Conservation (phyloP, 768 basidiomycete species). For the Phanerochaete carnosa region DNA sequence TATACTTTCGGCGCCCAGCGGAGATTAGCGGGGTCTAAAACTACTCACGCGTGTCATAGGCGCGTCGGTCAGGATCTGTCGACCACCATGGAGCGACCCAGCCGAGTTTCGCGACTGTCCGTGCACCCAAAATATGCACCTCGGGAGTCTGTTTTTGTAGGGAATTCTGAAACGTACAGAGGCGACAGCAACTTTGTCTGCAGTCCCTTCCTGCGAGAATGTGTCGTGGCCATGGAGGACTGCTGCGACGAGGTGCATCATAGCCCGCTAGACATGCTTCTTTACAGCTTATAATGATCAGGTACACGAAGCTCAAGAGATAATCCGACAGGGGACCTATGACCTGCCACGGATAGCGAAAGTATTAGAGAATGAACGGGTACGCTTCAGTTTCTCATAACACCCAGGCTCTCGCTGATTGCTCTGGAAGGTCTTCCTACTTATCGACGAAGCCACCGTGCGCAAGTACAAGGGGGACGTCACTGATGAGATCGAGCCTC, state of each 20-base stretch:
- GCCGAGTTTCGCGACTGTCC: slow-evolving; percentile 46
- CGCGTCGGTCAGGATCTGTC: neutral
- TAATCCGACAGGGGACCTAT: slow-evolving; percentile 65
- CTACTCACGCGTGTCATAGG: neutral
- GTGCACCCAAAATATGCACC: slow-evolving; percentile 37
- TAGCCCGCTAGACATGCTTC: neutral
- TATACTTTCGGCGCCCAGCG: slow-evolving; percentile 21
- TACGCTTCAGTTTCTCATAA: slow-evolving; percentile 26
- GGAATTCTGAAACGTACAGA: slow-evolving; percentile 62
- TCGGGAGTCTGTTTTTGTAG: slow-evolving; percentile 68
- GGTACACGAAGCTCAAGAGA: slow-evolving; percentile 66
- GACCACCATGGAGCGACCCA: slow-evolving; percentile 9
- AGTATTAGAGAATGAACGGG: slow-evolving; percentile 66
- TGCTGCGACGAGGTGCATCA: slow-evolving; percentile 72
- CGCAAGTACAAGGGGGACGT: slow-evolving; percentile 71
- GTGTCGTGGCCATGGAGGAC: slow-evolving; percentile 75
- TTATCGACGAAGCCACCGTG: slow-evolving; percentile 72
- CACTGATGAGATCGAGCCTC: slow-evolving; percentile 78
- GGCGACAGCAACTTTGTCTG: slow-evolving; percentile 63
- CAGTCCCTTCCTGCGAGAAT: slow-evolving; percentile 70
- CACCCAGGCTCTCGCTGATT: neutral
- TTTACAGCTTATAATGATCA: slow-evolving; percentile 22
- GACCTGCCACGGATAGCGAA: slow-evolving; percentile 72
- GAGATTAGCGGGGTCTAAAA: slow-evolving; percentile 16
- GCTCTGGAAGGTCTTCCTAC: slow-evolving; percentile 58